Evolutionary conservation across 2,329 filamentous ascomycete genomes (phyloP).

Genomic region (Alternaria tenuissima): DNA sequence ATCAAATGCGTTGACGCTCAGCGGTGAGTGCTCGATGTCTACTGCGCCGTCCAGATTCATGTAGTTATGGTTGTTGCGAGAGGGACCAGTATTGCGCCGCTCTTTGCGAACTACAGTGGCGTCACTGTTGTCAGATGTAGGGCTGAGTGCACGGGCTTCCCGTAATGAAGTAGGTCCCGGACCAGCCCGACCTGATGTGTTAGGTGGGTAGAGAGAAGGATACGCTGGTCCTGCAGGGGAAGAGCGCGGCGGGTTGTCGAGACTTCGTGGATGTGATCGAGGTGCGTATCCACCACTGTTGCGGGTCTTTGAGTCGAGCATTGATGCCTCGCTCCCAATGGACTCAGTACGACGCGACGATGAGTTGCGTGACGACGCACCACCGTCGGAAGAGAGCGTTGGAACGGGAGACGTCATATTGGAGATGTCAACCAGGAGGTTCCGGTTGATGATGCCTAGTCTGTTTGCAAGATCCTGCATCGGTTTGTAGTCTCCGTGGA

Average conservation of each 20-base stretch:
- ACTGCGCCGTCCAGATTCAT: conserved; percentile 40
- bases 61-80: conserved; percentile 32
- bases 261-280: conserved; percentile 34
- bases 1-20: conserved; percentile 28
- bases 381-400: conserved; percentile 52
- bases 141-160: conserved; percentile 36
- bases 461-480: conserved; percentile 72
- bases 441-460: conserved; percentile 81
- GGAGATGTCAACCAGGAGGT: conserved; percentile 65
- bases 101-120: conserved; percentile 33
- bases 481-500: conserved; percentile 79
- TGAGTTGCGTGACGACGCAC: conserved; percentile 52
- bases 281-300: conserved; percentile 70
- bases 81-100: conserved; percentile 33
- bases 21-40: conserved; percentile 31
- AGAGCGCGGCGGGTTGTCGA: conserved; percentile 41
- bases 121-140: conserved; percentile 42
- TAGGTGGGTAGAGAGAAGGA: conserved; percentile 30
- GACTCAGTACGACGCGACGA: conserved; percentile 56
- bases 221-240: conserved; percentile 36
- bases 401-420: conserved; percentile 66
- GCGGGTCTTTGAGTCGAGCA: conserved; percentile 55
- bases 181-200: conserved; percentile 25
- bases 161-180: conserved; percentile 29
- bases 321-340: conserved; percentile 50